Evolutionary conservation across 768 basidiomycete genomes (phyloP).

Genomic region (Pulveroboletus ravenelii): DNA sequence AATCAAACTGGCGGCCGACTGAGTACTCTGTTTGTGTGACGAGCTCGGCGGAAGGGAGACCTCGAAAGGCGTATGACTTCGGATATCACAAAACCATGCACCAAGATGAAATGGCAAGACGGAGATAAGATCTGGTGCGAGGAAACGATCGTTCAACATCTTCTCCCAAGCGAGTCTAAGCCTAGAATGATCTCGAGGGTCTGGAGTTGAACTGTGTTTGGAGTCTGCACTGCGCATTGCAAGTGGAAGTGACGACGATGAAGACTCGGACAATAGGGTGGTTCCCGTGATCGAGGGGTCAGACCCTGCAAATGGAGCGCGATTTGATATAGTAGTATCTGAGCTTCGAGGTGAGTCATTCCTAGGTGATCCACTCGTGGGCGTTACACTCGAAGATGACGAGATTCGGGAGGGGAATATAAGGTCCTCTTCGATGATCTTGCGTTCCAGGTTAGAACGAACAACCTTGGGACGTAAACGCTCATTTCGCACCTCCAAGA

Average conservation of each 20-base stretch:
- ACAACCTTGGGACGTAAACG: not conserved
- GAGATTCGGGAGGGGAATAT: conserved; percentile 54
- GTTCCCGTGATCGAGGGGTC: conserved; percentile 17
- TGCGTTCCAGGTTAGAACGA: conserved; percentile 8
- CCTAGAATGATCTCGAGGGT: conserved; percentile 59
- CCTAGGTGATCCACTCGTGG: conserved; percentile 15
- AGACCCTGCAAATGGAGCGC: conserved; percentile 17
- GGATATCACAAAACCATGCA: conserved; percentile 50
- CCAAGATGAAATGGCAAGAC: conserved; percentile 67
- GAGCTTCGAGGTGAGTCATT: conserved; percentile 27
- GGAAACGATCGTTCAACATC: conserved; percentile 57
- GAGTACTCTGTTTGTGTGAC: conserved; percentile 17
- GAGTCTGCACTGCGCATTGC: conserved; percentile 9
- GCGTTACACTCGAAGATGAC: conserved; percentile 2
- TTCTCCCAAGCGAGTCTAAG: conserved; percentile 63
- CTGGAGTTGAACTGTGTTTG: conserved; percentile 19
- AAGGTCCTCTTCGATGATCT: conserved; percentile 73
- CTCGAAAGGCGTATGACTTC: conserved; percentile 43
- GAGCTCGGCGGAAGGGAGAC: conserved; percentile 56
- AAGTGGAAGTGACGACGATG: conserved; percentile 21
- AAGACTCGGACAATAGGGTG: conserved; percentile 10
- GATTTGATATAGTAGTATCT: conserved; percentile 22
- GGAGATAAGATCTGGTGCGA: conserved; percentile 49
- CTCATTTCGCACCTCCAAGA: conserved; percentile 51
- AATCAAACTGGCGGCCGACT: conserved; percentile 17